Conservation (phyloP, 148 eudicot genomes). For the Nepenthes mirabilis region DNA sequence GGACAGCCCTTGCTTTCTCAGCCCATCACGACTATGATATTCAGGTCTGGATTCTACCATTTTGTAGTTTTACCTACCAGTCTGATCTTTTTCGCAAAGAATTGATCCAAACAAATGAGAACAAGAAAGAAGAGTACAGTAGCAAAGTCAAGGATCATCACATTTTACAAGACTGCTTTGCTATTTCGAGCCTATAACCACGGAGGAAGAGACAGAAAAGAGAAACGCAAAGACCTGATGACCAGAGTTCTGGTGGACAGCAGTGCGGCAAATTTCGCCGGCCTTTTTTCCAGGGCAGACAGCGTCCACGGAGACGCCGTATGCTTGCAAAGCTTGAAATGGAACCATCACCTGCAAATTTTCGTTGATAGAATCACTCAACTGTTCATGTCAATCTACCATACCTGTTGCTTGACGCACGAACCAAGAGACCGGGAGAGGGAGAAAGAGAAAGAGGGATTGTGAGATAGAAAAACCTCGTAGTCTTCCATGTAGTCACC, state of each 20-base stretch:
- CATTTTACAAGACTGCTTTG: not conserved
- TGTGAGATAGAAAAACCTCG: constrained; percentile 30
- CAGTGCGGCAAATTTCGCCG: constrained; percentile 86
- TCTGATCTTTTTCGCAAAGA: too few relatives aligned
- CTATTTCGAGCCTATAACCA: not conserved
- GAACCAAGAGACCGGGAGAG: not conserved
- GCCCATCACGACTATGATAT: too few relatives aligned
- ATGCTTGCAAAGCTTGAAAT: constrained; percentile 86
- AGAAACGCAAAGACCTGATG: constrained; percentile 41
- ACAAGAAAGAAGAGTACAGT: too few relatives aligned
- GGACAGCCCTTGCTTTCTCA: too few relatives aligned
- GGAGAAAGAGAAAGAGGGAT: not conserved
- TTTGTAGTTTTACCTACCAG: too few relatives aligned
- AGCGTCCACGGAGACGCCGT: constrained; percentile 76
- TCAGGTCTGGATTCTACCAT: too few relatives aligned
- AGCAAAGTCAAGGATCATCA: too few relatives aligned
- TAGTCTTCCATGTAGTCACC: constrained; percentile 94
- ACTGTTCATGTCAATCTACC: not conserved
- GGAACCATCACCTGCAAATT: constrained; percentile 82
- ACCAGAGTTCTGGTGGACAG: constrained; percentile 38
- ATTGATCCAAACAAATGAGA: too few relatives aligned
- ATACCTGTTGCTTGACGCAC: not conserved
- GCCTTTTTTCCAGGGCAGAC: constrained; percentile 92
- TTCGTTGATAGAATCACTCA: not conserved
- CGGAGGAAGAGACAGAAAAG: not conserved